Conservation (phyloP, 2,329 filamentous ascomycete genomes). For the Botryotinia narcissicola region DNA sequence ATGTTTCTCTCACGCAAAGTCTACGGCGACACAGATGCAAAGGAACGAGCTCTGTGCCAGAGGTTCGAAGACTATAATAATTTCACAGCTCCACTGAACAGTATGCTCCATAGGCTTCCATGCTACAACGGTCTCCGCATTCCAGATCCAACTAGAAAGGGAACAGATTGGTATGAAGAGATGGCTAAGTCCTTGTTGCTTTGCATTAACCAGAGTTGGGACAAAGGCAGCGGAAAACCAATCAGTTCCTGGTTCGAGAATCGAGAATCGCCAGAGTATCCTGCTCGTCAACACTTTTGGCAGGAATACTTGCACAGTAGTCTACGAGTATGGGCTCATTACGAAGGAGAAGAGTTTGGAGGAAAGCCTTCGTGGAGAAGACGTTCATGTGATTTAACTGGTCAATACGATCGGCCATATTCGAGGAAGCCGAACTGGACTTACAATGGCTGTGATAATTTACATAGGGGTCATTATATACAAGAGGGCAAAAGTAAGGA, state of each 20-base stretch:
- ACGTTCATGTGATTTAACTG: no score
- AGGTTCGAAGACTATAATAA: neutral
- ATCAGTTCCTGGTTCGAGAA: neutral
- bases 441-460: neutral
- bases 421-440: neutral
- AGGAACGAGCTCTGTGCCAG: neutral
- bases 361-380: neutral
- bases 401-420: neutral
- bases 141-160: neutral
- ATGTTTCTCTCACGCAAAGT: neutral
- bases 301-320: neutral
- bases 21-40: neutral
- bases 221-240: neutral
- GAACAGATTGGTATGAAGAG: neutral
- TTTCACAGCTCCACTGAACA: neutral
- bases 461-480: neutral
- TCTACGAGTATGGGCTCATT: neutral
- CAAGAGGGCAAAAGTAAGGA: neutral
- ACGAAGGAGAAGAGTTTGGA: neutral
- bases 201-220: neutral
- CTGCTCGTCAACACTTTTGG: neutral
- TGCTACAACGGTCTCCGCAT: neutral
- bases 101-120: rapidly evolving
- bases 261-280: neutral
- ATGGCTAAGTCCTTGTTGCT: neutral